Percentiles rank a stretch among this genome's conserved stretches.
phyloP scores from a whole-genome alignment of 106 monocot species.

The Dendrobium catenatum region DNA sequence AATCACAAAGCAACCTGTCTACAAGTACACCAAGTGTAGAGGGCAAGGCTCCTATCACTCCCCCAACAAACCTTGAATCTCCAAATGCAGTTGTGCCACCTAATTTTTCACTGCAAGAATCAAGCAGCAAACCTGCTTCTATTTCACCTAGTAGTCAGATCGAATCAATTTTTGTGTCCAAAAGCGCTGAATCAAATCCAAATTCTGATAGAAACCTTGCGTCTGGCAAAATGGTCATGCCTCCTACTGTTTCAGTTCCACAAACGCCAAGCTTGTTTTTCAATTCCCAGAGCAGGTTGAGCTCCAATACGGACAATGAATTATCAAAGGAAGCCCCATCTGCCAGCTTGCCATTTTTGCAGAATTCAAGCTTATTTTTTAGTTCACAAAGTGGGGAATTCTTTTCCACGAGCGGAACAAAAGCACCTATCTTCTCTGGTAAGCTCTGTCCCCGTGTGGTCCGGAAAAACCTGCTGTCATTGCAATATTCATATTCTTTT shows the following conservation, averaged over 20 bases:
- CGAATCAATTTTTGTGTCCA: not conserved
- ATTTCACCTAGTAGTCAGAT: not conserved
- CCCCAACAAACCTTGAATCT: not conserved
- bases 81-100: not conserved
- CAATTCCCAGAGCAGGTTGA: slow-evolving; percentile 6
- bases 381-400: slow-evolving; percentile 29
- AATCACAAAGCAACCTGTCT: slow-evolving; percentile 16
- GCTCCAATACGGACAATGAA: slow-evolving; percentile 18
- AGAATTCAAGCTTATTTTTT: slow-evolving; percentile 15
- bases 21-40: slow-evolving; percentile 17
- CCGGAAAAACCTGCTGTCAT: not conserved
- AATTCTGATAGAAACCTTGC: not conserved
- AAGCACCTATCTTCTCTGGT: slow-evolving; percentile 38
- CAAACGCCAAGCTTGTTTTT: slow-evolving; percentile 1
- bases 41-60: slow-evolving; percentile 7
- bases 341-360: slow-evolving; percentile 14
- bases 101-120: not conserved
- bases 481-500: not conserved
- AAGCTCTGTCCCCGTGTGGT: not conserved
- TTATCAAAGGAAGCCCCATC: slow-evolving; percentile 14
- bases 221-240: not conserved
- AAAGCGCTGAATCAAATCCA: not conserved
- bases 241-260: not conserved
- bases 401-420: slow-evolving; percentile 40
- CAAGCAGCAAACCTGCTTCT: not conserved